Base-by-base conservation (phyloP, 2,329 filamentous ascomycete species). In the Cercospora citrullina region DNA sequence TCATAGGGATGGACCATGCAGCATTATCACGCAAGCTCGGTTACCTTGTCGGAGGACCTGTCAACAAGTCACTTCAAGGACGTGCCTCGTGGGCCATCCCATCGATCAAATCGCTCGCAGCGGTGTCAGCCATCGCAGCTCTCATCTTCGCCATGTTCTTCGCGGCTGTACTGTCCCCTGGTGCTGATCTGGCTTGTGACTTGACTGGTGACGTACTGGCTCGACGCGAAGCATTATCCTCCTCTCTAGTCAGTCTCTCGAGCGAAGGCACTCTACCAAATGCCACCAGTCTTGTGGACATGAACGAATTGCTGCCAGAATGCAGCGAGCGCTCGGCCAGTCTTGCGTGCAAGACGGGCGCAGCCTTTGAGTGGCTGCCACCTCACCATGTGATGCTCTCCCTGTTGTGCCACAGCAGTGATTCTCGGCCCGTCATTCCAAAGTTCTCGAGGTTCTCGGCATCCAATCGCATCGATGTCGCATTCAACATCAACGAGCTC, bases 341-440 rank as follows among this genome's bases (percentile, higher is more conserved):
- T 39, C 8, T 33, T 28, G 31, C 30, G 48, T 64, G 62, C 62
- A 10, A 36, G 12, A 30, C 57, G 1, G 30, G 42, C 12, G 18
- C 62, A 30, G 21, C 48, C 10, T 64, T 42, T 33, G 72, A 74
- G 36, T 64, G 51, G 23, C 36, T 71, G 3, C 12, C 39, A 14
- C 70, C 73, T 4, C 76, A 77, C 31, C 69, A 72, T 64, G 65
- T 77, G n/a, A 63, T 78, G 7, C 55, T 78, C 14, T 75, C 76
- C 3, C 61, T 77, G 5, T 73, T 72, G 7, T 61, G 59, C 7
- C 31, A 68, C 16, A 57, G 60, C 12, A 21, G 59, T 39, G 36
- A 59, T 45, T 65, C 67, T 10, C 51, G 57, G 4, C 31, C 67
- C 18, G 42, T 55, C 12, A 63, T 36, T 9, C 67, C 68, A 18